Percentiles rank a stretch among this genome's conserved stretches.
phyloP scores from a whole-genome alignment of 352 stramenopile species.

The Globisporangium apiculatum region DNA sequence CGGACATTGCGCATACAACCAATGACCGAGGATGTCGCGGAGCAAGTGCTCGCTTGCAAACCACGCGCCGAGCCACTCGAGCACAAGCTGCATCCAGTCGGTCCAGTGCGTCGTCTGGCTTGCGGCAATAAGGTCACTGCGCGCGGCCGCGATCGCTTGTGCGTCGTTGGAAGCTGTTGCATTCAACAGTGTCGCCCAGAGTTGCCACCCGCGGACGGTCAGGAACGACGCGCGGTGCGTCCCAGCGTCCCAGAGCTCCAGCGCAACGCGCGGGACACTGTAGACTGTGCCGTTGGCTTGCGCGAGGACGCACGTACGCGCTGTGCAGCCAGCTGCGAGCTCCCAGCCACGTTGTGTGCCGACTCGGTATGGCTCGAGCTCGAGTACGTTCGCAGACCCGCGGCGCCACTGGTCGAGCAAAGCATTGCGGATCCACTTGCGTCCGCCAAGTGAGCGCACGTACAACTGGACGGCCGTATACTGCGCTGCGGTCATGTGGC shows the following conservation, averaged over 20 bases:
- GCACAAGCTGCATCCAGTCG: slow-evolving; percentile 48
- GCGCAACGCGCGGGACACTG: slow-evolving; percentile 30
- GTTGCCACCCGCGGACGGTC: slow-evolving; percentile 19
- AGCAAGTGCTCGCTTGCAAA: slow-evolving; percentile 38
- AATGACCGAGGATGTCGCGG: slow-evolving; percentile 59
- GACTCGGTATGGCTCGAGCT: slow-evolving; percentile 62
- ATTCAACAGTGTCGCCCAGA: slow-evolving; percentile 31
- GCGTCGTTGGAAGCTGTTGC: slow-evolving; percentile 15
- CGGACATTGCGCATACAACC: slow-evolving; percentile 47
- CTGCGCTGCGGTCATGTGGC: slow-evolving; percentile 20
- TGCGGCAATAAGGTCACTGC: slow-evolving; percentile 19
- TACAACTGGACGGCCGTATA: slow-evolving; percentile 29
- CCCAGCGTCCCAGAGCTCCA: slow-evolving; percentile 34
- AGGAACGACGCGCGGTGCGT: slow-evolving; percentile 35
- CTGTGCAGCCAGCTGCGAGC: slow-evolving; percentile 29
- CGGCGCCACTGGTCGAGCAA: slow-evolving; percentile 68
- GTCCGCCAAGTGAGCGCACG: slow-evolving; percentile 17
- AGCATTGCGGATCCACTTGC: slow-evolving; percentile 28
- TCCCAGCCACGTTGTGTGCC: slow-evolving; percentile 39
- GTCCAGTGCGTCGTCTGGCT: slow-evolving; percentile 27
- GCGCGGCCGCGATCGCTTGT: slow-evolving; percentile 7
- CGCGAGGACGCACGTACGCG: slow-evolving; percentile 22
- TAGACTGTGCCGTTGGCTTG: slow-evolving; percentile 30
- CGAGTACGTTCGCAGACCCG: slow-evolving; percentile 24
- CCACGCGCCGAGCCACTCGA: slow-evolving; percentile 51